Base-by-base conservation (phyloP, 2,329 filamentous ascomycete species). In the Penicillium sp. region DNA sequence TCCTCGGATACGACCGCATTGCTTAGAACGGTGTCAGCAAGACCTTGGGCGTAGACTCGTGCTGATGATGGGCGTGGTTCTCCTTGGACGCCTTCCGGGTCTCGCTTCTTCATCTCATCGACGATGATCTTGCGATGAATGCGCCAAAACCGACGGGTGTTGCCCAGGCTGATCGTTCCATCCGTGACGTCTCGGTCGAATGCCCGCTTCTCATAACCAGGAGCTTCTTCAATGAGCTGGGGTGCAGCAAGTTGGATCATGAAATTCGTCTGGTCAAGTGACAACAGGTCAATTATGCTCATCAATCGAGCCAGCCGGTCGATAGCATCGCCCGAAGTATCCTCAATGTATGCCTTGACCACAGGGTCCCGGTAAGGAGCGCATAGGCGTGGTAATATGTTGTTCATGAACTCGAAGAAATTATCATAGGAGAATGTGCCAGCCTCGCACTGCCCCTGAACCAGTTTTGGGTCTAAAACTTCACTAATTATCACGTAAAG, bases 181-280 rank as follows among this genome's bases (percentile, higher is more conserved):
- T 75, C 67, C 41, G 76, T 69, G 6, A 84, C 61, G 24, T 80
- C 77, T 52, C 74, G 70, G 7, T 75, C 72, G 56, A 84, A 84
- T 31, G 75, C 73, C 26, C 78, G 73, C 52, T 79, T 73, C 59
- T 84, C 81, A 61, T 84, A 84, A 2, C 77, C 78, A 2, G 78
- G 72, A 6, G 79, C 78, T 57, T 82, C 79, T 55, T 79, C 75
- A 51, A 83, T 77, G 34, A 84, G 72, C 8, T 76, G 77, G 2
- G 80, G 79, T 2, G 80, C 78, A 8, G 77, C 77, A 32, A 79
- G 72, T 66, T 78, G 78, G 43, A 84, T 72, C 63, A 83, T 76
- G 64, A 82, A 84, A 61, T 84, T 84, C 6, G 79, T 79, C 59
- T 84, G 81, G 60, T 84, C 81, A 28, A 84, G 68, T 9, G 76